phyloP scores from a whole-genome alignment of 441 rosid species.

The Adansonia madagascariensis region DNA sequence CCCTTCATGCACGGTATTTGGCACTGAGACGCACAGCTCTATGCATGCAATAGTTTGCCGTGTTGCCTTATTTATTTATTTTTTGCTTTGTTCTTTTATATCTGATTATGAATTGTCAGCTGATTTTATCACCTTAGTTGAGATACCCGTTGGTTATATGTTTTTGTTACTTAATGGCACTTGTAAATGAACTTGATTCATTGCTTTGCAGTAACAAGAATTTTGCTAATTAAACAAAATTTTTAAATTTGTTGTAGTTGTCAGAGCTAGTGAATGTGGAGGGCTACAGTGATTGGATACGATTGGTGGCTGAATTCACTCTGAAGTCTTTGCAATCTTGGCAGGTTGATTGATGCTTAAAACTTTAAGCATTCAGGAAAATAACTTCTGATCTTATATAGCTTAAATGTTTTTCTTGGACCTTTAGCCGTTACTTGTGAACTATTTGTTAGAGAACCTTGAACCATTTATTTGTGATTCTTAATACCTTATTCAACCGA shows the following conservation, averaged over 20 bases:
- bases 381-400: conserved; percentile 4
- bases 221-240: conserved; percentile 26
- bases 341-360: conserved; percentile 66
- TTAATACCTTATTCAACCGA: conserved; percentile 23
- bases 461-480: conserved; percentile 27
- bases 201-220: conserved; percentile 1
- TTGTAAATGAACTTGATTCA: neutral
- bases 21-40: neutral
- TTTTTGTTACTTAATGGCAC: conserved; percentile 3
- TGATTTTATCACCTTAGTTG: conserved; percentile 6
- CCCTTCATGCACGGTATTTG: conserved; percentile 9
- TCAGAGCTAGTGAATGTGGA: conserved; percentile 98
- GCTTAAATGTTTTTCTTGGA: neutral
- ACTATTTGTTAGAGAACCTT: conserved; percentile 14
- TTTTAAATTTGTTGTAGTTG: conserved; percentile 61
- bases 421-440: neutral
- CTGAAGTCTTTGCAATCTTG: conserved; percentile 95
- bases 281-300: conserved; percentile 99
- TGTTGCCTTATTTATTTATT: neutral
- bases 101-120: neutral
- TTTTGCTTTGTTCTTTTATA: neutral
- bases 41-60: neutral
- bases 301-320: conserved; percentile 92
- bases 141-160: neutral
- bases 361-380: neutral